These are phyloP conservation scores for Solanum sitiens DNA, from an alignment of 257 asterid species.

Conservation along the genomic window DNA sequence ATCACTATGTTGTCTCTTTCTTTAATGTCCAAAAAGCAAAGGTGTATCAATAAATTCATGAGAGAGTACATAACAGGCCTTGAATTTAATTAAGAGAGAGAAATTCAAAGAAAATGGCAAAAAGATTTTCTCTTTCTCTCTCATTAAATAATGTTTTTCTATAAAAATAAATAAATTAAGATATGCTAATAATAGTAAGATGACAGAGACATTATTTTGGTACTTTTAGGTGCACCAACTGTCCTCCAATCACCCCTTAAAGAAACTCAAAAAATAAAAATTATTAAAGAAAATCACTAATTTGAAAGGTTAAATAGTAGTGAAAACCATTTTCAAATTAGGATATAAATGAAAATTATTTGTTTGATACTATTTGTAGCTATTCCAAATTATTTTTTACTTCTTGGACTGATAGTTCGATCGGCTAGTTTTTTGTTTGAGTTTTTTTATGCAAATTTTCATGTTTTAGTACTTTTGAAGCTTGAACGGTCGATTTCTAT, in stretches of 20 bases:
- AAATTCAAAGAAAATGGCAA: neutral
- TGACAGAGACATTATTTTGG: conserved; percentile 12
- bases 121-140: neutral
- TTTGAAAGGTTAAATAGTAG: neutral
- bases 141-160: neutral
- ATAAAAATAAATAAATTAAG: neutral
- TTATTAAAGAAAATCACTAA: neutral
- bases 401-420: rapidly evolving
- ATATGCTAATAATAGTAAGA: neutral
- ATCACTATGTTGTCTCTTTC: neutral
- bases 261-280: neutral
- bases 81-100: neutral
- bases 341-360: neutral
- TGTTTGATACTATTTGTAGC: neutral
- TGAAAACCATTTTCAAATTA: neutral
- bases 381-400: no score
- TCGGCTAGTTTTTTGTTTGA: no score
- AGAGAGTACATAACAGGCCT: neutral
- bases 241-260: conserved; percentile 9
- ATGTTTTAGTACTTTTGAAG: no score
- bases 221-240: conserved; percentile 29
- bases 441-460: no score
- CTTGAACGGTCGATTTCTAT: no score
- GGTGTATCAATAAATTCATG: conserved; percentile 19
- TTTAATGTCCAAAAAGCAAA: conserved; percentile 4